These are phyloP conservation scores for Camelina hispida DNA, from an alignment of 345 rosid species.

Conservation along the genomic window DNA sequence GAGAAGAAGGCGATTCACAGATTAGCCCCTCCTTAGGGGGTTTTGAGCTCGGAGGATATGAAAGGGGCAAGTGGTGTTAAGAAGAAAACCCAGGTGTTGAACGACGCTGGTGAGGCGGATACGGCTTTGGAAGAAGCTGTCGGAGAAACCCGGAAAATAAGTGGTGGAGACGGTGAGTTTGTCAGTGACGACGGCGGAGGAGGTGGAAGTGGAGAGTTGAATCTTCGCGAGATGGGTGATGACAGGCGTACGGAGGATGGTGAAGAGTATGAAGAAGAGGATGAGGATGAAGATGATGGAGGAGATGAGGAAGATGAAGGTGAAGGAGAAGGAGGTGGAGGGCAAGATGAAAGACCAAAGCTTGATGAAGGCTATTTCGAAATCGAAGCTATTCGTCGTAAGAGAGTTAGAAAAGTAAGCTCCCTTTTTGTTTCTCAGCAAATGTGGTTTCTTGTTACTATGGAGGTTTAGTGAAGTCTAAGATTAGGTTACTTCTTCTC, in stretches of 20 bases:
- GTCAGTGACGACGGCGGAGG: slow-evolving; percentile 28
- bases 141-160: slow-evolving; percentile 31
- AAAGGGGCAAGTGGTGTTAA: slow-evolving; percentile 35
- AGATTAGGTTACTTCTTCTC: slow-evolving; percentile 15
- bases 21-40: slow-evolving; percentile 3
- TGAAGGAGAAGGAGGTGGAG: slow-evolving; percentile 48
- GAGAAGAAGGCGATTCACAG: slow-evolving; percentile 17
- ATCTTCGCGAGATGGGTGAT: slow-evolving; percentile 41
- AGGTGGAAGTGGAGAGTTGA: slow-evolving; percentile 28
- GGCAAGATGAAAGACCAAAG: slow-evolving; percentile 64
- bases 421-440: slow-evolving; percentile 6
- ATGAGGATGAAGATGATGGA: slow-evolving; percentile 39
- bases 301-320: slow-evolving; percentile 50
- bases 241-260: slow-evolving; percentile 41
- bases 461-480: slow-evolving; percentile 6
- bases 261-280: slow-evolving; percentile 39
- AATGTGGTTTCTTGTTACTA: slow-evolving; percentile 10
- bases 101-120: slow-evolving; percentile 30
- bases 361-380: slow-evolving; percentile 92
- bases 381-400: slow-evolving; percentile 96
- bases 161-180: slow-evolving; percentile 26
- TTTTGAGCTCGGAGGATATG: slow-evolving; percentile 25
- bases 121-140: slow-evolving; percentile 21
- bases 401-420: slow-evolving; percentile 83
- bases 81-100: slow-evolving; percentile 35